phyloP scores from a whole-genome alignment of 2,329 filamentous ascomycete genomes.

The Laburnicola sp. region DNA sequence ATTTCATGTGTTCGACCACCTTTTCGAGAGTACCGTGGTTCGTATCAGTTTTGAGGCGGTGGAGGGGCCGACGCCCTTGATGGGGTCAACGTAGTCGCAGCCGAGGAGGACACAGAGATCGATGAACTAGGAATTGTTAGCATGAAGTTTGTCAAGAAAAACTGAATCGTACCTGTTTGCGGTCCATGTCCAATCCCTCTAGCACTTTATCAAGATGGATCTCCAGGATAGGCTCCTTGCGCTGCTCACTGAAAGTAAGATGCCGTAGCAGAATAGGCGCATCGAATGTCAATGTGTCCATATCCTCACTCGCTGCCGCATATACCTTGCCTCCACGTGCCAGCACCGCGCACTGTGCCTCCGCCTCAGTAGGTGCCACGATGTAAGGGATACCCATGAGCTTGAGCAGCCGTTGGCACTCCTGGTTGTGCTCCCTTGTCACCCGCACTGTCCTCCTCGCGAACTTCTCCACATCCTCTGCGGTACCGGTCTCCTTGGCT shows the following conservation, averaged over 20 bases:
- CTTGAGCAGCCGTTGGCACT: constrained; percentile 87
- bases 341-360: constrained; percentile 91
- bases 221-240: constrained; percentile 97
- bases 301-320: constrained; percentile 94
- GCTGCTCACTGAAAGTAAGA: constrained; percentile 94
- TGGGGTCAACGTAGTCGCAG: constrained; percentile 95
- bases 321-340: constrained; percentile 93
- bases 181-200: constrained; percentile 84
- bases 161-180: constrained; percentile 66
- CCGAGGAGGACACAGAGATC: constrained; percentile 97
- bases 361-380: constrained; percentile 92
- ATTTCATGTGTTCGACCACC: constrained; percentile 78
- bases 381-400: constrained; percentile 97
- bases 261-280: constrained; percentile 88
- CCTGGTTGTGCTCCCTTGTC: constrained; percentile 93
- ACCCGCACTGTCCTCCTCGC: constrained; percentile 89
- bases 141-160: not conserved
- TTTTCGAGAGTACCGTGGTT: constrained; percentile 84
- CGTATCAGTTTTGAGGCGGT: constrained; percentile 93
- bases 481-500: constrained; percentile 94
- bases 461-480: constrained; percentile 98
- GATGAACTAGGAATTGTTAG: constrained; percentile 69
- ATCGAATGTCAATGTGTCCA: constrained; percentile 97
- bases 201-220: constrained; percentile 86
- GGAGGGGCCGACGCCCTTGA: constrained; percentile 89